Evolutionary conservation across 2,329 filamentous ascomycete species (phyloP), one percentile per base, ranked within the genome.

Genomic region (Zopfia rhizophila): DNA sequence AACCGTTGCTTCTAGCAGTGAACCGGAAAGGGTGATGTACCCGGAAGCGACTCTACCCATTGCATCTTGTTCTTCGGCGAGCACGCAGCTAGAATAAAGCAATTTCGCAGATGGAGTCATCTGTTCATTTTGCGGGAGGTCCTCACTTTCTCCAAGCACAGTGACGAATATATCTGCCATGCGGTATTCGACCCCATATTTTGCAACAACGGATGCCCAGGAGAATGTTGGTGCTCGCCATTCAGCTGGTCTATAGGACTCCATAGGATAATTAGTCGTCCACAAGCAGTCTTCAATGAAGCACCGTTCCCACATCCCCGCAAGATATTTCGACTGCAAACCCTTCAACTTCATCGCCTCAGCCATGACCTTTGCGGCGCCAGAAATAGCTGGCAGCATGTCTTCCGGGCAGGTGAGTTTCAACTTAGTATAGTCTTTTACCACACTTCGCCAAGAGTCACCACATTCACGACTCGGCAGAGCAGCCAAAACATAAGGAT

Each of bases 171-270:
- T 6, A 18, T 16, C n/a, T 10, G 29, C 7, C 10, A 31, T 31
- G 29, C 4, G 3, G 24, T n/a, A n/a, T n/a, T 4, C 16, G 37
- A 31, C 12, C 14, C 6, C 18, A 16, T 33, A 8, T 21, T 30
- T 12, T 5, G 19, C 19, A 7, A 29, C 31, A 10, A 53, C 17
- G 12, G 45, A 50, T 3, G 46, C 46, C 53, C 53, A 56, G 5
- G 53, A 56, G 10, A 40, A 56, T 2, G 49, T 51, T 13, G 53
- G 53, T 19, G 45, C 53, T 4, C 42, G 40, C 38, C 48, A 54
- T 11, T 17, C 12, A 5, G 23, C 21, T 4, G 39, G 35, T 12
- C 13, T 33, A n/a, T 8, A n/a, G 4, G 23, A n/a, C n/a, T 27
- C 38, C n/a, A 16, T 14, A 10, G 3, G 11, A 8, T 10, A 3